Percentiles rank a stretch among this genome's conserved stretches.
Conservation (phyloP, 192 early-diverging fungal species). For the Podila clonocystis region DNA sequence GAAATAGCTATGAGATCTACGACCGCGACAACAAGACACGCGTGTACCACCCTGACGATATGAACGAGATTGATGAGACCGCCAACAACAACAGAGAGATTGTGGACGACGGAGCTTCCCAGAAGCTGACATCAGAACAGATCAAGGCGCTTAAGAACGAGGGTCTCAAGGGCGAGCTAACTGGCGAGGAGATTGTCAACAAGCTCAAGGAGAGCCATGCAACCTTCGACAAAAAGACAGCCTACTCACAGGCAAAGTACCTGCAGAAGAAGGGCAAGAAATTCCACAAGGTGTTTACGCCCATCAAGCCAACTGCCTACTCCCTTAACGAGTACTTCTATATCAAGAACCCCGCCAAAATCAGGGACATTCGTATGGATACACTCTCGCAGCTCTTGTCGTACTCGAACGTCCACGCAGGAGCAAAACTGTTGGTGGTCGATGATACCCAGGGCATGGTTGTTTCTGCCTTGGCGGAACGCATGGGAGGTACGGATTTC, state of each 20-base stretch:
- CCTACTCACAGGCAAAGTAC: constrained; percentile 96
- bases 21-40: constrained; percentile 63
- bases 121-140: constrained; percentile 83
- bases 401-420: constrained; percentile 81
- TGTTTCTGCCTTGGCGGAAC: constrained; percentile 80
- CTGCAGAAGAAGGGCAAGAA: constrained; percentile 88
- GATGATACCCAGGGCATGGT: constrained; percentile 95
- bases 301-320: constrained; percentile 78
- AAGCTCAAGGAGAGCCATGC: constrained; percentile 84
- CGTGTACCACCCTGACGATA: constrained; percentile 36
- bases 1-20: constrained; percentile 85
- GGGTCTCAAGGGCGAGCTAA: constrained; percentile 73
- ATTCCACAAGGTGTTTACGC: constrained; percentile 87
- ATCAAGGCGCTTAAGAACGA: constrained; percentile 86
- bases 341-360: constrained; percentile 81
- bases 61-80: constrained; percentile 69
- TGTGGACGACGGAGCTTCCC: constrained; percentile 74
- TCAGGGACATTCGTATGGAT: constrained; percentile 84
- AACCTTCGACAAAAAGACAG: constrained; percentile 92
- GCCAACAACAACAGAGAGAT: constrained; percentile 87
- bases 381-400: constrained; percentile 92
- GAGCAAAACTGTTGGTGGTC: constrained; percentile 77
- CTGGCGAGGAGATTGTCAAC: constrained; percentile 78
- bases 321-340: constrained; percentile 84
- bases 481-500: constrained; percentile 64